Conservation (phyloP, 352 stramenopile species). For the Globisporangium echinulatum region DNA sequence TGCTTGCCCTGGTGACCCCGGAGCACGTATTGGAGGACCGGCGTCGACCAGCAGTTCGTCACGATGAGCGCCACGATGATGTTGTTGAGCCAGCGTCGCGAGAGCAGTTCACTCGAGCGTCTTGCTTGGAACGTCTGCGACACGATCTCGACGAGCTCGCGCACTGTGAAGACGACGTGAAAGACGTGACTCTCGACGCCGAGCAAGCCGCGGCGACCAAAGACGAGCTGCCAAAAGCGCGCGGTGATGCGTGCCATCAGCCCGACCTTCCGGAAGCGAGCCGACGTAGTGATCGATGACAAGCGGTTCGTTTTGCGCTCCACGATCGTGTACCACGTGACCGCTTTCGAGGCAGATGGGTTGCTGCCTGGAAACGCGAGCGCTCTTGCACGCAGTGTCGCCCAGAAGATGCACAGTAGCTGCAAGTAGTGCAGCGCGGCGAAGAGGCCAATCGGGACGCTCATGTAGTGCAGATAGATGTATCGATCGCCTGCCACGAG, state of each 20-base stretch:
- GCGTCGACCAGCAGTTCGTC: slow-evolving; percentile 8
- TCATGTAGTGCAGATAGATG: neutral
- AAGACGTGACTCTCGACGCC: slow-evolving; percentile 12
- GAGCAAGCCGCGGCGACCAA: slow-evolving; percentile 3
- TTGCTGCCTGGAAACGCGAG: neutral
- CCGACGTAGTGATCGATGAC: neutral
- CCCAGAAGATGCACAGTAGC: neutral
- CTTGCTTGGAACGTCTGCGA: slow-evolving; percentile 13
- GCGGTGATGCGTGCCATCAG: neutral
- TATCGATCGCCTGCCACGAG: neutral
- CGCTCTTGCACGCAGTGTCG: neutral
- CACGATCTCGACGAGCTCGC: slow-evolving; percentile 13
- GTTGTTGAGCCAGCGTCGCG: slow-evolving; percentile 3
- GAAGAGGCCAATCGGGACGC: neutral
- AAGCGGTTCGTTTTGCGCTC: too few relatives aligned
- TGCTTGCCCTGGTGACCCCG: slow-evolving; percentile 2
- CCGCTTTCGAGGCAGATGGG: neutral
- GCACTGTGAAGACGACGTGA: slow-evolving; percentile 4
- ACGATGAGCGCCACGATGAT: slow-evolving; percentile 2
- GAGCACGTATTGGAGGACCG: slow-evolving; percentile 10
- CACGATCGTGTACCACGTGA: neutral
- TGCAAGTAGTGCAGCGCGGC: slow-evolving; percentile 5
- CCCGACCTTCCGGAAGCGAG: neutral
- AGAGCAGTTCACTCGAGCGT: slow-evolving; percentile 9
- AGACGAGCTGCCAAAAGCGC: neutral